Percentiles rank a stretch among this genome's conserved stretches.
Evolutionary conservation across 139 green algal genomes (phyloP).

Genomic region (Marvania coccoides): DNA sequence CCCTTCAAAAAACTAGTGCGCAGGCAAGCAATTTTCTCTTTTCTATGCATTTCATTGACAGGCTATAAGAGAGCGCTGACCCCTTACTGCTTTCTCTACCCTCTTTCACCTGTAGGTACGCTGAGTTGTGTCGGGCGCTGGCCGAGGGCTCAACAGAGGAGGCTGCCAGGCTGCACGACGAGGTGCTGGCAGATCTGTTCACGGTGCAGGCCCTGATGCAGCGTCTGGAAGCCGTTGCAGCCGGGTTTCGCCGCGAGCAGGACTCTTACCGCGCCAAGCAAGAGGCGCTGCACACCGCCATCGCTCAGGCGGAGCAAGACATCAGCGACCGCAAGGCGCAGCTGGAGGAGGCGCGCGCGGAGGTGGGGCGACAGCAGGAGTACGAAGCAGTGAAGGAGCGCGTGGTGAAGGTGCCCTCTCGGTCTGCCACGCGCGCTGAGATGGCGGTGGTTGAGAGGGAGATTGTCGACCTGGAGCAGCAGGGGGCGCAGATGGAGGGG

Average conservation of each 20-base stretch:
- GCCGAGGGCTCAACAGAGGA: neutral
- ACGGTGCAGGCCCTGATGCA: constrained; percentile 16
- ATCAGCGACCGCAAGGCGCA: constrained; percentile 21
- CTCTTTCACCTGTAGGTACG: constrained; percentile 1
- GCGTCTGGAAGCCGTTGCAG: constrained; percentile 3
- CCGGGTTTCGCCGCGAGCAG: constrained; percentile 13
- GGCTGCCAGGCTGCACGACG: neutral
- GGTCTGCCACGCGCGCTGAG: constrained; percentile 13
- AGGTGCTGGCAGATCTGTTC: constrained; percentile 24
- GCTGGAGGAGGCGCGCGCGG: constrained; percentile 15
- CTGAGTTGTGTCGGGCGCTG: constrained; percentile 8
- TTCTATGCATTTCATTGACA: neutral
- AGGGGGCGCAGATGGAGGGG: neutral
- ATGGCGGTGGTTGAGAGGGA: constrained; percentile 13
- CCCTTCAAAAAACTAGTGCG: constrained; percentile 25
- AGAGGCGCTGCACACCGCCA: constrained; percentile 16
- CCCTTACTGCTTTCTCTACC: neutral
- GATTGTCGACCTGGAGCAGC: constrained; percentile 23
- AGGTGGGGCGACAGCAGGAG: constrained; percentile 19
- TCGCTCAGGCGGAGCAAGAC: constrained; percentile 9
- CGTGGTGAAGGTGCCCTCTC: constrained; percentile 15
- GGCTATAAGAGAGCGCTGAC: neutral
- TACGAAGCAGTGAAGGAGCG: constrained; percentile 14
- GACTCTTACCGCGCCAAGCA: constrained; percentile 11
- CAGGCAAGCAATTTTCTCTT: constrained; percentile 5